Evolutionary conservation across 2,329 filamentous ascomycete genomes (phyloP).

Genomic region (Aspergillus pseudoglaucus): DNA sequence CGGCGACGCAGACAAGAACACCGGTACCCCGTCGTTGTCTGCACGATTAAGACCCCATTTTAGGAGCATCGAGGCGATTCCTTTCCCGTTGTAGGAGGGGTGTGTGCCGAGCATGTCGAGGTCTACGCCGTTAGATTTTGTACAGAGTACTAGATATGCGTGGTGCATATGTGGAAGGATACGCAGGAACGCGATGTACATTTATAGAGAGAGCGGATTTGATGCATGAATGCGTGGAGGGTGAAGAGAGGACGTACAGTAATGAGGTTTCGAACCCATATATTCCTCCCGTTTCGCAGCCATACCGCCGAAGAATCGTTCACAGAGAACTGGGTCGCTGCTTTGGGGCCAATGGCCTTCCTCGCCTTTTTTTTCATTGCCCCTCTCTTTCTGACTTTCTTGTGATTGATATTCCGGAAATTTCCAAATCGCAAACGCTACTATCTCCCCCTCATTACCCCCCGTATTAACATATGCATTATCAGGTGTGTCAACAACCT

Average conservation of each 20-base stretch:
- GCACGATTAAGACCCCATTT: constrained; percentile 33
- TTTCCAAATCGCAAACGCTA: constrained; percentile 22
- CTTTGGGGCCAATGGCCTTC: constrained; percentile 10
- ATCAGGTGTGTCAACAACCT: constrained; percentile 10
- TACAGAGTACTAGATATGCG: not conserved
- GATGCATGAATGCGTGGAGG: not conserved
- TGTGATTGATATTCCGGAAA: constrained; percentile 3
- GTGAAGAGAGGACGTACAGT: constrained; percentile 14
- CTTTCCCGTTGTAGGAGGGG: constrained; percentile 15
- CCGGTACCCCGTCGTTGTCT: constrained; percentile 25
- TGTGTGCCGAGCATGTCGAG: constrained; percentile 20
- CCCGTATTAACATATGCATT: not conserved
- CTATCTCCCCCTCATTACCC: constrained; percentile 4
- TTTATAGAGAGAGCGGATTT: not conserved
- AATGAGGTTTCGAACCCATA: constrained; percentile 17
- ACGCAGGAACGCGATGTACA: too few relatives aligned
- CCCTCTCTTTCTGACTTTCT: constrained; percentile 3
- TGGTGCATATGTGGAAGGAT: too few relatives aligned
- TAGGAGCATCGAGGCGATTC: constrained; percentile 24
- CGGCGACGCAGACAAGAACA: constrained; percentile 31
- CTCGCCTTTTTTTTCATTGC: not conserved
- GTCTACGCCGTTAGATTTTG: constrained; percentile 8
- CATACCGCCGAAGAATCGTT: constrained; percentile 16
- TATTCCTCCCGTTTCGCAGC: constrained; percentile 6
- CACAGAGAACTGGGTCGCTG: constrained; percentile 14